These are phyloP conservation scores for Starmerella tilneyi DNA, from an alignment of 805 yeast genomes.

Conservation along the genomic window DNA sequence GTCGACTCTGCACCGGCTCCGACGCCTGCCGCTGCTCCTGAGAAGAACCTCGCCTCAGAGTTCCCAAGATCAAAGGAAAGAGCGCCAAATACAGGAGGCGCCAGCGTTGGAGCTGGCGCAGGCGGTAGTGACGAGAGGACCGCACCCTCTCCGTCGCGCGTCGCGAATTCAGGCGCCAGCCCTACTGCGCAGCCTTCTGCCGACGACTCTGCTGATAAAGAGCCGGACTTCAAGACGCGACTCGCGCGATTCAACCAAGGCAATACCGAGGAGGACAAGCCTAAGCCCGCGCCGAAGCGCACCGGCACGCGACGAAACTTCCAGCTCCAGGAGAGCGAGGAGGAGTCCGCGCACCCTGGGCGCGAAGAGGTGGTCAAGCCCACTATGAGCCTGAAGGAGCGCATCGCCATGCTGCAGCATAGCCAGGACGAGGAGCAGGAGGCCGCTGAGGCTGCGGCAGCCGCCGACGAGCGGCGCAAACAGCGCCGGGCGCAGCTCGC, in stretches of 20 bases:
- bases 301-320: slow-evolving; percentile 11
- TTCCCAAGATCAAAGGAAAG: no score
- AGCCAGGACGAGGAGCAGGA: slow-evolving; percentile 72
- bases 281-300: slow-evolving; percentile 23
- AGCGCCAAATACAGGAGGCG: no score
- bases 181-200: slow-evolving; percentile 5
- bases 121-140: no score
- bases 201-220: slow-evolving; percentile 5
- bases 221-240: slow-evolving; percentile 37
- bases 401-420: slow-evolving; percentile 74
- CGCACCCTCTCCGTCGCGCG: no score
- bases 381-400: slow-evolving; percentile 70
- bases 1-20: no score
- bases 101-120: no score
- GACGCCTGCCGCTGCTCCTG: no score
- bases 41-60: no score
- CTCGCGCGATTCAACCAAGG: slow-evolving; percentile 42
- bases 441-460: slow-evolving; percentile 37
- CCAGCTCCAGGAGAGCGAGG: slow-evolving; percentile 10
- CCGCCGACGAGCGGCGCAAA: slow-evolving; percentile 34
- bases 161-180: no score
- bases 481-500: slow-evolving; percentile 34
- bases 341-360: slow-evolving; percentile 13
- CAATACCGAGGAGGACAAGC: slow-evolving; percentile 19
- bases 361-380: slow-evolving; percentile 48